Percentiles rank a stretch among this genome's conserved stretches.
Evolutionary conservation across 2,329 filamentous ascomycete species (phyloP).

Genomic region (Cercospora canescens): DNA sequence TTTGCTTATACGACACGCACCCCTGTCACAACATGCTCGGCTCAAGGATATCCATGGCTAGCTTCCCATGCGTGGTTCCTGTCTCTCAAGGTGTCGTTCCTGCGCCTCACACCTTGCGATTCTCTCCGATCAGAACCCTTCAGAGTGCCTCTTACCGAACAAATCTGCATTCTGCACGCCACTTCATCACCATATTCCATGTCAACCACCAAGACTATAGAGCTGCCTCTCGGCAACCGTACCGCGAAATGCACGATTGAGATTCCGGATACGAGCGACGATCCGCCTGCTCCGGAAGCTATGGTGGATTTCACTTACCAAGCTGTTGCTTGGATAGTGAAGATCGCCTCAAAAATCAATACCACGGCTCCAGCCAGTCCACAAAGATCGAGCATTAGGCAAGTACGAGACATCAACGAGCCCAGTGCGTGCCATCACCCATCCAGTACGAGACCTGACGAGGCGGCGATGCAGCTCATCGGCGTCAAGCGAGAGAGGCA

Average conservation of each 20-base stretch:
- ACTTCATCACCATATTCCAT: background rate
- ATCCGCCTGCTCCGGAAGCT: background rate
- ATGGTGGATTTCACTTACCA: slow-evolving; percentile 11
- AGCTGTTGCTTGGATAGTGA: slow-evolving; percentile 7
- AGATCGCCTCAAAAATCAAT: slow-evolving; percentile 8
- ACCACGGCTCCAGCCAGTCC: background rate
- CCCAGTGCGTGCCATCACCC: background rate
- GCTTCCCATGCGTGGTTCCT: background rate
- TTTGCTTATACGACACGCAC: slow-evolving; percentile 3
- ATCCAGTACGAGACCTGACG: background rate
- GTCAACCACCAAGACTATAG: slow-evolving; percentile 5
- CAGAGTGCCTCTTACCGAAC: background rate
- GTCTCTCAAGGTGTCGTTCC: background rate
- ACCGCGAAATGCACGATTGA: slow-evolving; percentile 9
- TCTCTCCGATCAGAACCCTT: background rate
- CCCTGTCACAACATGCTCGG: background rate
- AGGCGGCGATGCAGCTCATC: slow-evolving; percentile 3
- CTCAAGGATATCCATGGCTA: slow-evolving; percentile 6
- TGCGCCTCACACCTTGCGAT: background rate
- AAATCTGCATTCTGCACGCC: background rate
- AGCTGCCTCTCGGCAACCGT: slow-evolving; percentile 5
- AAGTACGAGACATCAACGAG: slow-evolving; percentile 4
- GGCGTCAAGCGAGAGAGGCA: slow-evolving; percentile 12
- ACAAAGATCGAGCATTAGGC: slow-evolving; percentile 6
- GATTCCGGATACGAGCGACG: background rate